Evolutionary conservation across 441 rosid genomes (phyloP), one percentile per base, ranked within the genome.

Genomic region (Euphorbia schlechtendalii): DNA sequence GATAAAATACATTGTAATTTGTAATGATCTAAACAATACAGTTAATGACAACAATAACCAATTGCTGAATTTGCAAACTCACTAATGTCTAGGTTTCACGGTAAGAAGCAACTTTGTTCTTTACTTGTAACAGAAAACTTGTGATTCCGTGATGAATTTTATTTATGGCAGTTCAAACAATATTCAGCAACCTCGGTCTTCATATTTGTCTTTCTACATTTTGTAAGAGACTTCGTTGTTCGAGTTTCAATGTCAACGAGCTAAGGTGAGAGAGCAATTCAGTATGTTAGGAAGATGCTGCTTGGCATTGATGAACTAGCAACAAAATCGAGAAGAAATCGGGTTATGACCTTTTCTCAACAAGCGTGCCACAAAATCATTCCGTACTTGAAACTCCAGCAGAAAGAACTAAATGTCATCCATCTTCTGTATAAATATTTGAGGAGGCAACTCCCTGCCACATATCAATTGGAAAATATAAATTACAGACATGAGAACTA

Each of bases 361-460:
- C 25, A 15, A 22, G 52, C 32, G 18, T n/a, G 8, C 14, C 28
- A 40, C 46, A 24, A 24, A 2, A 17, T n/a, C 28, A 43, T 24
- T 38, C 41, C 43, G 38, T 15, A 22, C 45, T 57, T 46, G 54
- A 45, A 61, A 32, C 56, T 52, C 58, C 61, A 60, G 74, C 38
- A 40, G 69, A 25, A 65, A 27, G 56, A 66, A 13, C 59, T 22
- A 30, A 57, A 67, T 55, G 38, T 58, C 78, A 60, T 84, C 80
- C 69, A 73, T 64, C 69, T 74, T 81, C 72, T 80, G 77, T 61
- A 93, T 54, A 45, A 76, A 81, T 63, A 88, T 76, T 64, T 81
- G 73, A 57, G 97, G 63, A 32, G 34, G 34, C n/a, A 67, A 79
- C 74, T 82, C 94, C 62, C 97, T 90, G 87, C 58, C 58, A 77